phyloP scores from a whole-genome alignment of 2,329 filamentous ascomycete genomes.

The Claviceps citrina region DNA sequence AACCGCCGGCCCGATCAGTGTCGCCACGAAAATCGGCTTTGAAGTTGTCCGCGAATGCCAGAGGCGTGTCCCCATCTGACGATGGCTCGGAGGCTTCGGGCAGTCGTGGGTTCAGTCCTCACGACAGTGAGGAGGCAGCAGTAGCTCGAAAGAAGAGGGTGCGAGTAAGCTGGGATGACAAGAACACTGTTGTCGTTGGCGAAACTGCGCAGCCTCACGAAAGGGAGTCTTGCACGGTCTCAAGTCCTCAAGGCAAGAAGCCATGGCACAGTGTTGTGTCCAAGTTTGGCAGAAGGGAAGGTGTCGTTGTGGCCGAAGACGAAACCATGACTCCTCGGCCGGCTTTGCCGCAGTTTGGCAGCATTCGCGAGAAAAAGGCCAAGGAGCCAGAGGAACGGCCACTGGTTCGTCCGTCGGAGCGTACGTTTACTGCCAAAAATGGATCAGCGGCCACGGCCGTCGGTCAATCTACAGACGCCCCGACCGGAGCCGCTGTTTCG shows the following conservation, averaged over 20 bases:
- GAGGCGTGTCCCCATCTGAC: conserved; percentile 36
- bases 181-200: conserved; percentile 38
- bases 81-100: conserved; percentile 30
- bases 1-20: conserved; percentile 53
- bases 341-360: conserved; percentile 59
- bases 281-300: conserved; percentile 34
- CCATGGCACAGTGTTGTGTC: conserved; percentile 37
- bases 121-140: conserved; percentile 21
- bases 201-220: conserved; percentile 26
- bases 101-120: conserved; percentile 12
- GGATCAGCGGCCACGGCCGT: conserved; percentile 9
- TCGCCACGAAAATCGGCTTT: conserved; percentile 67
- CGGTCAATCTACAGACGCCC: conserved; percentile 45
- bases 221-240: conserved; percentile 23
- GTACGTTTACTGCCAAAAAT: conserved; percentile 12
- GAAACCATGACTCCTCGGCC: conserved; percentile 61
- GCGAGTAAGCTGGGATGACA: conserved; percentile 67
- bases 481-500: conserved; percentile 37
- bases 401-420: conserved; percentile 38
- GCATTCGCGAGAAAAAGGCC: conserved; percentile 48
- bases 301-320: conserved; percentile 38
- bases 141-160: conserved; percentile 45
- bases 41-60: conserved; percentile 43
- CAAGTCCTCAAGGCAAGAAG: conserved; percentile 24
- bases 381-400: conserved; percentile 39